Evolutionary conservation across 2,329 filamentous ascomycete species (phyloP), one percentile per base, ranked within the genome.

Genomic region (Microascus cirrosus): DNA sequence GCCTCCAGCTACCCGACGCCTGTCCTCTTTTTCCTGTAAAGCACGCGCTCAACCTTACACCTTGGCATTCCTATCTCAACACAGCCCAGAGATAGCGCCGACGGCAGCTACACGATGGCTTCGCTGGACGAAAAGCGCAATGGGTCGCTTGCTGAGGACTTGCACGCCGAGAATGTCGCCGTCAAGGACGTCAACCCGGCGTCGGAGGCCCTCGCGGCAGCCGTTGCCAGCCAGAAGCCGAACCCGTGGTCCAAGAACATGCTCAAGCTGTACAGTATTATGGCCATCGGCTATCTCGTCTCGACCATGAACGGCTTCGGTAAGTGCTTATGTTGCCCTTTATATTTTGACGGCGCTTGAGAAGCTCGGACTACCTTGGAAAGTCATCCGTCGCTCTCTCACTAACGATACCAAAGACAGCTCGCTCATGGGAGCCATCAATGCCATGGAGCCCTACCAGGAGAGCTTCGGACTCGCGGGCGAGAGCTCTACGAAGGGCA

Each of bases 351-450:
- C 12, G n/a, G n/a, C n/a, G n/a, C n/a, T n/a, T n/a, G n/a, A n/a
- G n/a, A 11, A 48, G 11, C 18, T 48, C 15, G 10, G 18, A 20
- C 42, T 20, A 15, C n/a, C 18, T 48, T 22, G 5, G 45, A 22
- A 11, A n/a, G 12, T 50, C 20, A 45, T 20, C 22, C 20, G 20
- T 3, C 3, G n/a, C 24, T 8, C n/a, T 24, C 45, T 12, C 15
- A 32, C 53, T 55, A 22, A 55, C 53, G 3, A 18, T 5, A 2
- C 20, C 3, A 11, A 53, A 55, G 54, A 57, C 64, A 78, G 79
- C 7, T 76, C 72, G 22, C 67, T 83, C 8, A 81, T 83, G 77
- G 79, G 79, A 28, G 77, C 77, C 2, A 66, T 83, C n/a, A 83
- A 83, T 61, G 80, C 75, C 22, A 81, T 84, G 77, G 66, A 66